Conservation (phyloP, 345 rosid genomes). For the Gossypium sturtianum region DNA sequence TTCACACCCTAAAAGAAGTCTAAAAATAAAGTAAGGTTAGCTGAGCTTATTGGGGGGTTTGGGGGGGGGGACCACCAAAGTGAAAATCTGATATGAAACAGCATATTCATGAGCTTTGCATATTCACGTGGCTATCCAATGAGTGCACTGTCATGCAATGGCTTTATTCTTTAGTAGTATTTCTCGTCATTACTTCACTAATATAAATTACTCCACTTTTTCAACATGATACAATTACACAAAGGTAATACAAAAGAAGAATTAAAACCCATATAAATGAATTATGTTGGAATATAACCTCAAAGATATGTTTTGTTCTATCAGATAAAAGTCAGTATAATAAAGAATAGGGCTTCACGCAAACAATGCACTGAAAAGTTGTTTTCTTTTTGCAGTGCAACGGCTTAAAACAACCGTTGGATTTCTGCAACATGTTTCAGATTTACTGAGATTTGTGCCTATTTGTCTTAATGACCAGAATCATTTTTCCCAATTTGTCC, state of each 20-base stretch:
- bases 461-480: not conserved
- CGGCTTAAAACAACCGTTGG: conserved; percentile 17
- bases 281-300: not conserved
- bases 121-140: conserved; percentile 22
- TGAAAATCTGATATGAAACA: conserved; percentile 5
- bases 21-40: not conserved
- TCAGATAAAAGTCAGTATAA: not conserved
- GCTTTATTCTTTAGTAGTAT: not conserved
- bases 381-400: not conserved
- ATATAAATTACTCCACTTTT: no score
- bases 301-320: no score
- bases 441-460: conserved; percentile 15
- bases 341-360: not conserved
- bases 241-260: no score
- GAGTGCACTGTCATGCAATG: conserved; percentile 12
- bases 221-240: no score
- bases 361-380: conserved; percentile 10
- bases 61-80: not conserved
- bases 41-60: not conserved
- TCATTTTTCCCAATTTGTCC: not conserved
- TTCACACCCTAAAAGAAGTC: not conserved
- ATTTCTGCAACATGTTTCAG: conserved; percentile 10
- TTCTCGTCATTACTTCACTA: not conserved
- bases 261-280: not conserved
- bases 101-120: conserved; percentile 6